Evolutionary conservation across 106 monocot species (phyloP).

Genomic region (Dioscorea dumetorum): DNA sequence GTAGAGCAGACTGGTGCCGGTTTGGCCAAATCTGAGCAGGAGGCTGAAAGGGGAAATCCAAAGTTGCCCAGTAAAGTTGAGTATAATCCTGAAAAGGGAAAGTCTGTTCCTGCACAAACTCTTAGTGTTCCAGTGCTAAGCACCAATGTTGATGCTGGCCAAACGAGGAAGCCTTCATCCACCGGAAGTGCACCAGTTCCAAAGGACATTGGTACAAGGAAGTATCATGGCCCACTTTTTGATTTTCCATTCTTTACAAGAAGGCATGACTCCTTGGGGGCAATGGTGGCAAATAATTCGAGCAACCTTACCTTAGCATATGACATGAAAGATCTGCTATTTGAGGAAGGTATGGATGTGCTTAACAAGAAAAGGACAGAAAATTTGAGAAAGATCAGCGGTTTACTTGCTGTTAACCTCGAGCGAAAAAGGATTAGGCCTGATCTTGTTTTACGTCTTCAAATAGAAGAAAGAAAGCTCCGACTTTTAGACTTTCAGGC

Average conservation of each 20-base stretch:
- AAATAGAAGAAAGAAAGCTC: slow-evolving; percentile 94
- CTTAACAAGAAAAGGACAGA: slow-evolving; percentile 74
- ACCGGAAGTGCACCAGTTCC: slow-evolving; percentile 15
- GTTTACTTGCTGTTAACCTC: slow-evolving; percentile 66
- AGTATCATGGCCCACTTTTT: slow-evolving; percentile 86
- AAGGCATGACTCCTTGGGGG: slow-evolving; percentile 50
- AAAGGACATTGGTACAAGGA: slow-evolving; percentile 50
- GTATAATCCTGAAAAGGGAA: slow-evolving; percentile 40
- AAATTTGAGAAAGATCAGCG: slow-evolving; percentile 66
- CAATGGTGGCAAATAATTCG: slow-evolving; percentile 28
- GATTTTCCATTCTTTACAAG: slow-evolving; percentile 90
- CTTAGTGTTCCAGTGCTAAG: neutral
- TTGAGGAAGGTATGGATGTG: slow-evolving; percentile 57
- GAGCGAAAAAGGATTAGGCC: slow-evolving; percentile 84
- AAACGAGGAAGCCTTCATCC: slow-evolving; percentile 34
- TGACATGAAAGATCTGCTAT: slow-evolving; percentile 77
- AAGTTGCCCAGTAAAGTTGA: slow-evolving; percentile 36
- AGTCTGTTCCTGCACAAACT: slow-evolving; percentile 23
- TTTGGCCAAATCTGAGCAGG: slow-evolving; percentile 68
- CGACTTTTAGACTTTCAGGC: slow-evolving; percentile 73
- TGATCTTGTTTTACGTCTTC: slow-evolving; percentile 74
- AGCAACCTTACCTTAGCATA: slow-evolving; percentile 63
- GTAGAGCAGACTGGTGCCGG: slow-evolving; percentile 24
- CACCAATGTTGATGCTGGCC: slow-evolving; percentile 24
- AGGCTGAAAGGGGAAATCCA: slow-evolving; percentile 39